Base-by-base conservation (phyloP, 2,329 filamentous ascomycete species). In the Periconia sp. region DNA sequence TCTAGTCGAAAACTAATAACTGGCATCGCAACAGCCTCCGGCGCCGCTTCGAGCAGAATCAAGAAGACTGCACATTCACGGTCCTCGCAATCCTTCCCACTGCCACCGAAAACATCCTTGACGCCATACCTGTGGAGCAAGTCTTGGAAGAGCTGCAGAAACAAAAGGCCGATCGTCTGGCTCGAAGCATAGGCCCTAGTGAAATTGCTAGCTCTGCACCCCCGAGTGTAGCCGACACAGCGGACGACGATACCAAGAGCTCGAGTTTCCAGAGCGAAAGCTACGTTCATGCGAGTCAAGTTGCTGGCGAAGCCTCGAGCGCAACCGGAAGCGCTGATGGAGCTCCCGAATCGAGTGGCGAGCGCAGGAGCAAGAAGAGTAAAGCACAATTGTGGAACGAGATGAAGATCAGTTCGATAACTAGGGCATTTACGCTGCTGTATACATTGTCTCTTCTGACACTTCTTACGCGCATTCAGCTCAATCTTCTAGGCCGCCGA, bases 341-440 rank as follows among this genome's bases (percentile, higher is more conserved):
- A 79, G 85, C 10, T 71, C 78, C 35, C 74, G 81, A 2, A 78
- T 82, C 20, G 75, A 77, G 47, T 6, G 51, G 54, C 7, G 76
- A 81, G 37, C 59, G 80, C 66, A 70, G 79, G 55, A 81, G 82
- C 55, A 90, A 86, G 73, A 92, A 88, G 77, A 91, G 87, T 56
- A 97, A 97, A 82, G 85, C 90, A 47, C 92, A 97, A 77, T 80
- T 99, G 43, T 99, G 94, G 94, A 92, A 95, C 73, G 93, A 99
- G 70, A 84, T 99, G 74, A 97, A 96, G 69, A 96, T 97, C 63
- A 92, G 88, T 76, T 92, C 94, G 9, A 89, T 97, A 65, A 94
- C 94, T 10, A 83, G 94, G 71, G 86, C 93, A 0, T 93, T 96
- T 68, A 96, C 93, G 8, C 81, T 99, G 50, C 82, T 97, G 58